Evolutionary conservation across 2,329 filamentous ascomycete genomes (phyloP), one percentile per base, ranked within the genome.

Genomic region (Teratosphaeria pseudoeucalypti): DNA sequence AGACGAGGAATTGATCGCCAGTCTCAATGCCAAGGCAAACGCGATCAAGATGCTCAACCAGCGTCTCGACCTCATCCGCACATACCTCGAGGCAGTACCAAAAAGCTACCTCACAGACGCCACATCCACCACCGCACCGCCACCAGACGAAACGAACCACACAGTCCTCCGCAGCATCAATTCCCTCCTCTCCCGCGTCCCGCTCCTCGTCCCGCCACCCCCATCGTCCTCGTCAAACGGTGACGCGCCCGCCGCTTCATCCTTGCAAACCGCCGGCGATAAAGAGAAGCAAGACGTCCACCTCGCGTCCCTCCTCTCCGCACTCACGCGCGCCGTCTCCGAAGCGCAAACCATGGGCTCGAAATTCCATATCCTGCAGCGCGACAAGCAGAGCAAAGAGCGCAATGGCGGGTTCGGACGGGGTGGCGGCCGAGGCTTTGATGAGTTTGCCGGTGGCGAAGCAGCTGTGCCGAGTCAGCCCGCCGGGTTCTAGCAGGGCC

Each of bases 11-110:
- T 73, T 86, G 53, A 79, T 87, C 57, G 80, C 84, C 27, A 82
- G 79, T 16, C 83, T 99, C 26, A 94, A 87, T 32, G 88, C 91
- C 62, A 96, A 95, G 69, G 83, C 88, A 63, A 97, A 96, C 74
- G 92, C 94, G 29, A 87, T 96, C 70, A 92, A 91, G 76, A 96
- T 96, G 85, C 84, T 99, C 32, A 86, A 92, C 73, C 63, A 80
- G 72, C 71, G 81, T 73, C 70, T 82, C 64, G 68, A 78, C 66
- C 76, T 85, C 70, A 71, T 85, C 69, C 74, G 83, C 63, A 59
- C 81, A 72, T 97, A 96, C 71, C 84, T 99, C 54, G 79, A 86
- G 63, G 82, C 81, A 14, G 81, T 94, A 2, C 87, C 88, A 0
- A 79, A 83, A 7, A 85, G 85, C 26, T 85, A 85, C 68, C 76